Evolutionary conservation across 495 filamentous ascomycete genomes (phyloP).

Genomic region (Collariella sp.): DNA sequence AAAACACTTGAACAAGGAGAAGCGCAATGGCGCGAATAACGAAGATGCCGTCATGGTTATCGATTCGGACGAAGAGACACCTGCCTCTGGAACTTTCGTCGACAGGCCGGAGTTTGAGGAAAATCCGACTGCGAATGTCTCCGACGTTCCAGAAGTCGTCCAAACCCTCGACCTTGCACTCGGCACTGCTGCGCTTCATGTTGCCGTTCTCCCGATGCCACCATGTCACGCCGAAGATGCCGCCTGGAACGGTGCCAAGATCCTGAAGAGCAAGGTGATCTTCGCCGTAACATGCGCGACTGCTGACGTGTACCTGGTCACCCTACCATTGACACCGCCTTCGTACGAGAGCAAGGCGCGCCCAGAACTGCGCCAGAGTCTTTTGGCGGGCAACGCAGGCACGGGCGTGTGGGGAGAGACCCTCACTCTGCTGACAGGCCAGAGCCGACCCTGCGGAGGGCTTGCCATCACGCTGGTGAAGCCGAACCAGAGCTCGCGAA

Average conservation of each 20-base stretch:
- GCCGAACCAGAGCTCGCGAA: constrained; percentile 23
- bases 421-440: constrained; percentile 47
- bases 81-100: constrained; percentile 24
- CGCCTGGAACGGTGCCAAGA: constrained; percentile 49
- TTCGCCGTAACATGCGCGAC: constrained; percentile 66
- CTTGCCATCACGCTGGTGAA: constrained; percentile 59
- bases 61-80: constrained; percentile 67
- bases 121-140: constrained; percentile 31
- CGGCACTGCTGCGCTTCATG: constrained; percentile 50
- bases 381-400: constrained; percentile 39
- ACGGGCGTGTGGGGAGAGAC: constrained; percentile 55
- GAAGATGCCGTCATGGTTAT: constrained; percentile 64
- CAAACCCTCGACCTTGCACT: constrained; percentile 62
- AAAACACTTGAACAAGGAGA: constrained; percentile 28
- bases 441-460: constrained; percentile 53
- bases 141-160: constrained; percentile 42
- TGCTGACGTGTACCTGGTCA: constrained; percentile 56
- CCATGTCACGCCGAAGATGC: constrained; percentile 36
- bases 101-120: constrained; percentile 45
- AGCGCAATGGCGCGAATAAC: constrained; percentile 33
- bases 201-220: constrained; percentile 51
- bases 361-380: constrained; percentile 36
- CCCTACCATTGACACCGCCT: constrained; percentile 64
- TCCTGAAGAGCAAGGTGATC: constrained; percentile 57
- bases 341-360: constrained; percentile 50